Evolutionary conservation across 2,329 filamentous ascomycete genomes (phyloP).

Genomic region (Colletotrichum destructivum): DNA sequence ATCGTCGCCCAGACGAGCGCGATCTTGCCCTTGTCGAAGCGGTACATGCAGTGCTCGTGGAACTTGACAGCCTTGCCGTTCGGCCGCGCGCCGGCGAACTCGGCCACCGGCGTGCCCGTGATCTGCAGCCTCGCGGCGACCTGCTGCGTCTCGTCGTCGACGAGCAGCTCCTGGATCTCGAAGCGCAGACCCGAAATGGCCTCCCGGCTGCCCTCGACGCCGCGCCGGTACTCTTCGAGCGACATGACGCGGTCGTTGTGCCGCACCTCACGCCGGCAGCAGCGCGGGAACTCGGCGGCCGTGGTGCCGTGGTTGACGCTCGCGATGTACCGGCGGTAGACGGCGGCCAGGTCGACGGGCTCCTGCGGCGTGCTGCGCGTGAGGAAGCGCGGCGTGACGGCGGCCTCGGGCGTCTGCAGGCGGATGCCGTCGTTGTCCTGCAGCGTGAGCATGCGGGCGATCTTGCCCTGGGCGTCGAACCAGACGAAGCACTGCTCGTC

Average conservation of each 20-base stretch:
- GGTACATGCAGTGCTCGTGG: slow-evolving; percentile 54
- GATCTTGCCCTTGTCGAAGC: slow-evolving; percentile 52
- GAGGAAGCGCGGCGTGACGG: slow-evolving; percentile 31
- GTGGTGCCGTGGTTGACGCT: slow-evolving; percentile 52
- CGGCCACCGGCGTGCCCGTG: slow-evolving; percentile 48
- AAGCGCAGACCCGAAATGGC: slow-evolving; percentile 49
- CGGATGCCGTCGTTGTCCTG: slow-evolving; percentile 40
- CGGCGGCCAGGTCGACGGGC: slow-evolving; percentile 15
- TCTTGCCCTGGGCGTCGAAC: slow-evolving; percentile 38
- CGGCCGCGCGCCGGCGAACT: slow-evolving; percentile 48
- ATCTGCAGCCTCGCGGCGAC: slow-evolving; percentile 52
- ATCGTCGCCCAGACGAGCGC: slow-evolving; percentile 53
- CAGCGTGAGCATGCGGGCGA: slow-evolving; percentile 33
- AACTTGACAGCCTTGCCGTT: slow-evolving; percentile 50
- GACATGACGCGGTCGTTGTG: slow-evolving; percentile 50
- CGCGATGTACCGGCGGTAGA: slow-evolving; percentile 50
- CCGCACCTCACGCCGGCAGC: slow-evolving; percentile 47
- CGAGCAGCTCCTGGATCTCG: slow-evolving; percentile 48
- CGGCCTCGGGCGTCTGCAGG: slow-evolving; percentile 18
- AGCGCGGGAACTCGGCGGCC: slow-evolving; percentile 45
- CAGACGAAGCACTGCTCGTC: slow-evolving; percentile 41
- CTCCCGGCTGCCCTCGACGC: slow-evolving; percentile 49
- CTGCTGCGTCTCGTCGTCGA: slow-evolving; percentile 50
- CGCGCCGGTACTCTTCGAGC: slow-evolving; percentile 47
- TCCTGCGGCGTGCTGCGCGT: slow-evolving; percentile 18